Evolutionary conservation across 306 rosid species (phyloP).

Genomic region (Fragaria vesca): DNA sequence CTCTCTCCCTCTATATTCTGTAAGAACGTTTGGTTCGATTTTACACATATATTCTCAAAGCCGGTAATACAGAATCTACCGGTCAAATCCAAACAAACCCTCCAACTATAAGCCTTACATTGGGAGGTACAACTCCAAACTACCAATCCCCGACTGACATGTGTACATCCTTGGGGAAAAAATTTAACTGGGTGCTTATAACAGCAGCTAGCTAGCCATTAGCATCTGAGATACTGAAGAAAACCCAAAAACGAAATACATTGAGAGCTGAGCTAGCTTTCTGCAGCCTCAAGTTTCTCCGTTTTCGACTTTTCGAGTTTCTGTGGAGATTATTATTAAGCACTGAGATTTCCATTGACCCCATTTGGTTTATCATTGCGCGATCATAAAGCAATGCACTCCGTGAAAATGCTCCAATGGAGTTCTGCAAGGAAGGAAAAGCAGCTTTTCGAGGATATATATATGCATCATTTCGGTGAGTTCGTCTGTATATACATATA

Average conservation of each 20-base stretch:
- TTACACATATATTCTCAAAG: neutral
- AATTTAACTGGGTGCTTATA: neutral
- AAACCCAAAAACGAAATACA: neutral
- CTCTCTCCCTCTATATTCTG: neutral
- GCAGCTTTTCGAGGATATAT: neutral
- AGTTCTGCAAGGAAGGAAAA: neutral
- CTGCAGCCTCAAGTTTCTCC: constrained; percentile 6
- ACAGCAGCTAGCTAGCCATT: neutral
- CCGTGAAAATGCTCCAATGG: neutral
- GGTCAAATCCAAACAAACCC: constrained; percentile 36
- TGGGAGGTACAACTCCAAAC: neutral
- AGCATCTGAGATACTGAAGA: constrained; percentile 1
- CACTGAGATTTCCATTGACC: constrained; percentile 24
- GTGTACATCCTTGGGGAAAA: neutral
- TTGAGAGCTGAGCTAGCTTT: neutral
- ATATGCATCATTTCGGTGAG: constrained; percentile 13
- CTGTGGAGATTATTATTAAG: neutral
- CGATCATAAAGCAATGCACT: constrained; percentile 15
- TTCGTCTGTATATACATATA: neutral
- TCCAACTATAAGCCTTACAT: constrained; percentile 19
- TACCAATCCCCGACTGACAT: neutral
- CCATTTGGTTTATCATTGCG: constrained; percentile 19
- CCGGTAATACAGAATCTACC: constrained; percentile 38
- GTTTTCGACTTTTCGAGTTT: constrained; percentile 1
- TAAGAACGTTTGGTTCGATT: constrained; percentile 38